Conservation (phyloP, 495 filamentous ascomycete species). For the Sordaria brevicollis region DNA sequence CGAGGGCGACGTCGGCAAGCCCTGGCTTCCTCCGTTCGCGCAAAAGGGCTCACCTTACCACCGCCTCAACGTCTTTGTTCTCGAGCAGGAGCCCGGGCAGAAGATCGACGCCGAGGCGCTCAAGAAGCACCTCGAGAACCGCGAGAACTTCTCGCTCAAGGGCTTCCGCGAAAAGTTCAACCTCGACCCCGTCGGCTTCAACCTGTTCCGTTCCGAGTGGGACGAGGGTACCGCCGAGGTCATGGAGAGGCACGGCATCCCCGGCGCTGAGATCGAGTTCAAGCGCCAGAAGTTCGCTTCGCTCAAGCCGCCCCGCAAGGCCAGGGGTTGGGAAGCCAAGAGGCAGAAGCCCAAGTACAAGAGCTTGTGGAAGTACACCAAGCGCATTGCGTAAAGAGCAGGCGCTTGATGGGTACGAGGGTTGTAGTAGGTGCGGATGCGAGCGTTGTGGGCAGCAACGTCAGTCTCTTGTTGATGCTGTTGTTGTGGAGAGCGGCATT, state of each 20-base stretch:
- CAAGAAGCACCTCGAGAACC: conserved; percentile 31
- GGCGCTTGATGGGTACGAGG: too few relatives aligned
- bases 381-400: conserved; percentile 26
- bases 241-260: conserved; percentile 68
- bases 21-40: conserved; percentile 76
- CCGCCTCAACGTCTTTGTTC: conserved; percentile 69
- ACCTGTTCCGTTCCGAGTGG: conserved; percentile 81
- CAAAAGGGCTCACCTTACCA: conserved; percentile 91
- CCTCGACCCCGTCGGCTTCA: conserved; percentile 67
- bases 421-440: too few relatives aligned
- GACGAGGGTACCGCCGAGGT: conserved; percentile 76
- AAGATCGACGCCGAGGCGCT: conserved; percentile 50
- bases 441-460: background rate
- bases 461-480: background rate
- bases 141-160: conserved; percentile 63
- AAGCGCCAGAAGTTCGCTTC: conserved; percentile 52
- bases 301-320: conserved; percentile 41
- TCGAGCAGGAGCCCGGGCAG: conserved; percentile 60
- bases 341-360: conserved; percentile 44
- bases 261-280: conserved; percentile 74
- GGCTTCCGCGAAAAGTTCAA: conserved; percentile 56
- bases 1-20: conserved; percentile 51
- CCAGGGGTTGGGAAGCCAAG: conserved; percentile 47
- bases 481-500: background rate
- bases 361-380: conserved; percentile 43